These are phyloP conservation scores for Blastobotrys elegans DNA, from an alignment of 1,139 yeast genomes.

Conservation along the genomic window DNA sequence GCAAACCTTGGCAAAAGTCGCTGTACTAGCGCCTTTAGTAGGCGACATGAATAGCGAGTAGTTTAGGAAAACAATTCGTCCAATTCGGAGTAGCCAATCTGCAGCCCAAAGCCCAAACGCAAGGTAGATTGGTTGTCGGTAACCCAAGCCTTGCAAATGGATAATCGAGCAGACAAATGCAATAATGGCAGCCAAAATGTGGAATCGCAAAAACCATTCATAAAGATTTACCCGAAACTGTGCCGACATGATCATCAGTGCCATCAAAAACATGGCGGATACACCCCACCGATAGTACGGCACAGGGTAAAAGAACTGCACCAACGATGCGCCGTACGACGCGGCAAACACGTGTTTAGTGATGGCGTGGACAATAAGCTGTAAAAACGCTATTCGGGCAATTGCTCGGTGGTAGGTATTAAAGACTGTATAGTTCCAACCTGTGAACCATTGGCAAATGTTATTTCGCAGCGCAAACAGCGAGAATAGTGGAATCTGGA, in stretches of 20 bases:
- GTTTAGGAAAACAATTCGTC: constrained; percentile 40
- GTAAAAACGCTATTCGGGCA: constrained; percentile 47
- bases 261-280: constrained; percentile 46
- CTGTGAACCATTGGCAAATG: constrained; percentile 50
- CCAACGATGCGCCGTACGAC: constrained; percentile 32
- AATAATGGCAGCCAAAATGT: constrained; percentile 40
- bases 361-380: constrained; percentile 39
- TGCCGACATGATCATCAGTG: constrained; percentile 47
- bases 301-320: constrained; percentile 33
- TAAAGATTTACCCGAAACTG: constrained; percentile 44
- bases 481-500: constrained; percentile 50
- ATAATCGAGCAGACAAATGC: constrained; percentile 45
- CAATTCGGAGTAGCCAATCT: constrained; percentile 39
- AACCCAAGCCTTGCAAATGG: constrained; percentile 47
- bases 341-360: constrained; percentile 37
- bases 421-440: constrained; percentile 59
- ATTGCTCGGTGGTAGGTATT: constrained; percentile 58
- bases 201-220: constrained; percentile 45
- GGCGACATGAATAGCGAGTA: constrained; percentile 35
- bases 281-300: constrained; percentile 50
- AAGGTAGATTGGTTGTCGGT: constrained; percentile 41
- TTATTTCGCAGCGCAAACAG: constrained; percentile 61
- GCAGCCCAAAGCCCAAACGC: constrained; percentile 40
- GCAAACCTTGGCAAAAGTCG: constrained; percentile 38
- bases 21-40: constrained; percentile 24